Evolutionary conservation across 1,139 yeast genomes (phyloP).

Genomic region (Taphrina communis): DNA sequence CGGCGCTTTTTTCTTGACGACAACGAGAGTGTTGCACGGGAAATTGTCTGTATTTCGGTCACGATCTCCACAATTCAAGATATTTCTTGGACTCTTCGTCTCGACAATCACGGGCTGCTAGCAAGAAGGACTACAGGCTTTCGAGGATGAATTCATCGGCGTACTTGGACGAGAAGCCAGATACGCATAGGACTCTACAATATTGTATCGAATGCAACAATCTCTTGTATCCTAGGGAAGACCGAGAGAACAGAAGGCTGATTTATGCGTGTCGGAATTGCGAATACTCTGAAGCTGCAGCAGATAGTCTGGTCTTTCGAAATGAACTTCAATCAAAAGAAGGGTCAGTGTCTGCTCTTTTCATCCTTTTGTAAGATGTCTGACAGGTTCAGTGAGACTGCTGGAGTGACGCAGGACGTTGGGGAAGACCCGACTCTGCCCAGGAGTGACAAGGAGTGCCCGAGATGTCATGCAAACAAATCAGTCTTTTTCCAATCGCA

Average conservation of each 20-base stretch:
- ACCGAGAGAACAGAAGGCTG: conserved; percentile 68
- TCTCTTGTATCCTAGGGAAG: conserved; percentile 98
- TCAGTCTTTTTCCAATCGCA: conserved; percentile 97
- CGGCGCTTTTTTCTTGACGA: too few species aligned
- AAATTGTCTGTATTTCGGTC: too few species aligned
- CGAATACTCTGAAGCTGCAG: conserved; percentile 90
- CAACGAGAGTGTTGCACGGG: too few species aligned
- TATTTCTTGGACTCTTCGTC: too few species aligned
- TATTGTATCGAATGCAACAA: conserved; percentile 63
- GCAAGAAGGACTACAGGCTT: background rate
- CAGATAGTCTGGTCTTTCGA: conserved; percentile 84
- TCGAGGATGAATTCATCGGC: conserved; percentile 14
- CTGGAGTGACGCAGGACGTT: conserved; percentile 96
- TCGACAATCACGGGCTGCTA: too few species aligned
- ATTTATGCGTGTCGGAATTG: conserved; percentile 95
- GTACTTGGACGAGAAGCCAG: conserved; percentile 24
- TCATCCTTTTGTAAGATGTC: background rate
- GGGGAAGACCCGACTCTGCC: conserved; percentile 90
- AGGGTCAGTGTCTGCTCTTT: conserved; percentile 49
- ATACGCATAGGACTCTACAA: conserved; percentile 33
- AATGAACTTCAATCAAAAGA: conserved; percentile 89
- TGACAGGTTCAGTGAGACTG: conserved; percentile 64
- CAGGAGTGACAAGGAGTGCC: conserved; percentile 74
- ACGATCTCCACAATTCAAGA: too few species aligned
- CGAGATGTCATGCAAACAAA: conserved; percentile 81